Conservation (phyloP, 2,329 filamentous ascomycete genomes). For the Cyphellophora europaea region DNA sequence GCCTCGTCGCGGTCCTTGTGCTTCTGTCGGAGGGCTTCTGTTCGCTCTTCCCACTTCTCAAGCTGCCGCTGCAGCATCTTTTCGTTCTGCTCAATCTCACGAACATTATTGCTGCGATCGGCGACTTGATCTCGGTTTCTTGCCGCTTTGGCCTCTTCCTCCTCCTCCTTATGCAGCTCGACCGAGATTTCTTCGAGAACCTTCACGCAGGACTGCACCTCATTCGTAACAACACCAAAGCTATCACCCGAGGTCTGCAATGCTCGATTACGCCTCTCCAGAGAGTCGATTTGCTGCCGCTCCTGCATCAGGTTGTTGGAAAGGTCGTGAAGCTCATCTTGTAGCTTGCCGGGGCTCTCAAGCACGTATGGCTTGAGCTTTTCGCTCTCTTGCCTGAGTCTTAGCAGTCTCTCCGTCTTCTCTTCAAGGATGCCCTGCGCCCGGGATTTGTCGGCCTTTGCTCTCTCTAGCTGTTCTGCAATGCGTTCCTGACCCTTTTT, state of each 20-base stretch:
- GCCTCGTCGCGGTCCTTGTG: slow-evolving; percentile 71
- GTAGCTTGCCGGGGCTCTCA: slow-evolving; percentile 75
- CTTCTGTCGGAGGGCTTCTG: slow-evolving; percentile 70
- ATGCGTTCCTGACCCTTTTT: slow-evolving; percentile 75
- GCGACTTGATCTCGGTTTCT: slow-evolving; percentile 79
- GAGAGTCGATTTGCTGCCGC: slow-evolving; percentile 73
- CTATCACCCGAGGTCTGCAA: slow-evolving; percentile 88
- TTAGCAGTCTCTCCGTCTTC: slow-evolving; percentile 45
- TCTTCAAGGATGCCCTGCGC: slow-evolving; percentile 53
- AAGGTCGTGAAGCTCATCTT: slow-evolving; percentile 72
- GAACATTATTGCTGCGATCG: slow-evolving; percentile 78
- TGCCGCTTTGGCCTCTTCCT: slow-evolving; percentile 70
- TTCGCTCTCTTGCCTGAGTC: slow-evolving; percentile 71
- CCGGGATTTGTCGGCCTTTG: slow-evolving; percentile 69
- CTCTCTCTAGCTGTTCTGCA: slow-evolving; percentile 70
- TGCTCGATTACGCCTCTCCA: slow-evolving; percentile 80
- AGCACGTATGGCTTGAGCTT: slow-evolving; percentile 88
- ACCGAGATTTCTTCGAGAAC: slow-evolving; percentile 75
- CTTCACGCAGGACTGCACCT: slow-evolving; percentile 81
- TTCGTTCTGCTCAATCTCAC: slow-evolving; percentile 85
- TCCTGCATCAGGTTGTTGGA: slow-evolving; percentile 68
- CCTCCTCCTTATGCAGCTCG: slow-evolving; percentile 86
- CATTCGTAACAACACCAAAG: slow-evolving; percentile 71
- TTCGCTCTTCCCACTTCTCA: slow-evolving; percentile 75
- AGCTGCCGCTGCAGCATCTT: slow-evolving; percentile 74